Evolutionary conservation across 2,329 filamentous ascomycete species (phyloP).

Genomic region (Diplodia intermedia): DNA sequence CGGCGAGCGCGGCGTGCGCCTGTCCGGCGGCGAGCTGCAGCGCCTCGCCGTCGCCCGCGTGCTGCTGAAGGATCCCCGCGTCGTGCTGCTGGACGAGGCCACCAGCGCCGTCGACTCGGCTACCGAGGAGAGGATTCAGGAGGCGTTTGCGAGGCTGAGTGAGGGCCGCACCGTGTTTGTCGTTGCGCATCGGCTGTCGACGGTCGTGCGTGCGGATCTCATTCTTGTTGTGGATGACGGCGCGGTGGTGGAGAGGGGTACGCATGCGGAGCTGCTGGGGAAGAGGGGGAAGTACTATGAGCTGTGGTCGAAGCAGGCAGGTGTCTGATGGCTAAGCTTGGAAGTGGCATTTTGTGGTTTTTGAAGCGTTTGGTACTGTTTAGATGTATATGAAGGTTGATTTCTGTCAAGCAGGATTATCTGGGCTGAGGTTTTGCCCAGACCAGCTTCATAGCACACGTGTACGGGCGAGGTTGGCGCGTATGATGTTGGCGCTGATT

Average conservation of each 20-base stretch:
- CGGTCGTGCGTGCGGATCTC: constrained; percentile 80
- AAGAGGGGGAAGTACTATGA: constrained; percentile 71
- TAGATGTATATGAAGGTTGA: too few species aligned
- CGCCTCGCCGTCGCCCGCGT: constrained; percentile 77
- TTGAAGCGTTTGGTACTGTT: too few species aligned
- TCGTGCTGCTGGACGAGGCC: constrained; percentile 78
- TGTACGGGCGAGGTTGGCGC: constrained; percentile 13
- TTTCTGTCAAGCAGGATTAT: too few species aligned
- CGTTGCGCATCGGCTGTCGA: constrained; percentile 78
- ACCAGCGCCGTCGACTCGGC: constrained; percentile 70
- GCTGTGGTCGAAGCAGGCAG: constrained; percentile 70
- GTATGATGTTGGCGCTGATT: neutral
- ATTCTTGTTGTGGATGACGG: constrained; percentile 77
- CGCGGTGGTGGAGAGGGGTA: constrained; percentile 73
- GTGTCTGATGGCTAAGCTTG: too few species aligned
- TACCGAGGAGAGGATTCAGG: constrained; percentile 61
- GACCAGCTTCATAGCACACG: constrained; percentile 59
- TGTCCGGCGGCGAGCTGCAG: constrained; percentile 87
- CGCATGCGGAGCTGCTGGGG: constrained; percentile 74
- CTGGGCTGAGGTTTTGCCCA: too few species aligned
- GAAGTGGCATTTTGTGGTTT: too few species aligned
- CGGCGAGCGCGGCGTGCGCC: constrained; percentile 77
- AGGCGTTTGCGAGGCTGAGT: constrained; percentile 66
- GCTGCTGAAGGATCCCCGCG: constrained; percentile 69
- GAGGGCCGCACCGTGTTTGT: constrained; percentile 74